phyloP scores from a whole-genome alignment of 192 early-diverging fungal species.

The Coemansia umbellata region DNA sequence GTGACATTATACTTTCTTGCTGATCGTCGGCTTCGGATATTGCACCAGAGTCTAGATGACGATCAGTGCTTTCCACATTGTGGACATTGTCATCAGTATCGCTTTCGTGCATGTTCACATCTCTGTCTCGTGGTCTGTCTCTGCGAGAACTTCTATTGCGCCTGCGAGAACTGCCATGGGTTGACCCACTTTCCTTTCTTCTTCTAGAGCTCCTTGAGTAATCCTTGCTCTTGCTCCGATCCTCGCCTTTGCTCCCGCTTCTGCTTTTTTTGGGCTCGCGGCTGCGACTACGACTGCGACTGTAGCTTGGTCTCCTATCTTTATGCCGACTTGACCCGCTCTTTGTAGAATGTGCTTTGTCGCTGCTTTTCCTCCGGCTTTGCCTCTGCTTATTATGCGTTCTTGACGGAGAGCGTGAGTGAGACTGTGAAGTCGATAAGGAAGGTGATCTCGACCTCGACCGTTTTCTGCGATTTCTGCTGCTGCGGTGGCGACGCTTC shows the following conservation, averaged over 20 bases:
- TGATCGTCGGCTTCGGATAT: neutral
- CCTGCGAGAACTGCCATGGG: neutral
- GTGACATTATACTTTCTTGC: neutral
- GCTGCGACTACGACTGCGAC: conserved; percentile 16
- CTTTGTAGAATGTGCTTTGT: conserved; percentile 1
- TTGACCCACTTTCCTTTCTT: neutral
- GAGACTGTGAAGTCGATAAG: conserved; percentile 10
- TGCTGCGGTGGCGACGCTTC: conserved; percentile 4
- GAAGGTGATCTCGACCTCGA: conserved; percentile 23
- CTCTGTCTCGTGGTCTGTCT: neutral
- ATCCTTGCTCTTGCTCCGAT: conserved; percentile 18
- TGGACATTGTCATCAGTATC: neutral
- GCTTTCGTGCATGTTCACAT: conserved; percentile 2
- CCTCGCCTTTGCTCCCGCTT: conserved; percentile 10
- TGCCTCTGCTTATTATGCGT: conserved; percentile 2
- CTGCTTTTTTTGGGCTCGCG: conserved; percentile 5
- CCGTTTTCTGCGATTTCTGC: conserved; percentile 16
- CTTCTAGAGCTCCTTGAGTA: too few species aligned
- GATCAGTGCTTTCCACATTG: too few species aligned
- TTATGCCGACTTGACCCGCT: conserved; percentile 8
- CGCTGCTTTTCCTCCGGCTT: conserved; percentile 16
- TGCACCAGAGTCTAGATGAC: too few species aligned
- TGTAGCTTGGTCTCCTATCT: neutral
- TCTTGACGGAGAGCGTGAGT: too few species aligned
- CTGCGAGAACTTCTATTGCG: neutral